A percentile compares a stretch with the other conserved stretches of the same genome.
Evolutionary conservation across 768 basidiomycete genomes (phyloP).

Genomic region (Pleurotus citrinopileatus): DNA sequence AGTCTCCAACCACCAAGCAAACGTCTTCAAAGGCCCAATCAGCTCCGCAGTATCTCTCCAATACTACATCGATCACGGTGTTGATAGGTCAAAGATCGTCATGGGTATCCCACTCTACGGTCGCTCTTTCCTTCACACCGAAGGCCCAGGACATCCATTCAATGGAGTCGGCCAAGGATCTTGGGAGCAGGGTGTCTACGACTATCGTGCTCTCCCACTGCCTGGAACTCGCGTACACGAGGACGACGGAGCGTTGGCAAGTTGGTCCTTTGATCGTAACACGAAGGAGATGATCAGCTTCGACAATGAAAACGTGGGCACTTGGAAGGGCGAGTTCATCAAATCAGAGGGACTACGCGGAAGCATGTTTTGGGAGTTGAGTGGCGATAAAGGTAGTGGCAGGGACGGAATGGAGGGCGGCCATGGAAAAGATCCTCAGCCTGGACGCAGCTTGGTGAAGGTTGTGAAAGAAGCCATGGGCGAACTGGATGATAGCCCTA

Average conservation of each 20-base stretch:
- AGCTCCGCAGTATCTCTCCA: conserved; percentile 62
- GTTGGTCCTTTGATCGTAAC: conserved; percentile 78
- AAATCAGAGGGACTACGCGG: conserved; percentile 75
- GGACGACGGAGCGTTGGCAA: conserved; percentile 68
- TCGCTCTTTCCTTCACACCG: conserved; percentile 82
- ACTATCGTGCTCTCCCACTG: conserved; percentile 87
- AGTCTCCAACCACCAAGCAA: conserved; percentile 81
- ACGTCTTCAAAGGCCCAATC: conserved; percentile 66
- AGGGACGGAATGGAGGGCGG: conserved; percentile 76
- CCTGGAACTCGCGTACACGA: conserved; percentile 63
- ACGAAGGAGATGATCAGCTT: conserved; percentile 83
- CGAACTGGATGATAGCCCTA: conserved; percentile 59
- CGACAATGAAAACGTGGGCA: conserved; percentile 67
- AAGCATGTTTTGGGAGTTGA: conserved; percentile 94
- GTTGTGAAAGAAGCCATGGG: conserved; percentile 82
- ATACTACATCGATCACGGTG: conserved; percentile 70
- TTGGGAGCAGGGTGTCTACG: conserved; percentile 92
- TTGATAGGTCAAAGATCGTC: conserved; percentile 76
- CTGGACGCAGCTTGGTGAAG: conserved; percentile 67
- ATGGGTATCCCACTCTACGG: conserved; percentile 94
- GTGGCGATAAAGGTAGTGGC: conserved; percentile 71
- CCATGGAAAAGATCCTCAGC: conserved; percentile 69
- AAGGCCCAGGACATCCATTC: conserved; percentile 78
- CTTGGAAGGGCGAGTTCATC: conserved; percentile 82
- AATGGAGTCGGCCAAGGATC: conserved; percentile 81